These are phyloP conservation scores for Pisolithus marmoratus DNA, from an alignment of 768 basidiomycete genomes.

Conservation along the genomic window DNA sequence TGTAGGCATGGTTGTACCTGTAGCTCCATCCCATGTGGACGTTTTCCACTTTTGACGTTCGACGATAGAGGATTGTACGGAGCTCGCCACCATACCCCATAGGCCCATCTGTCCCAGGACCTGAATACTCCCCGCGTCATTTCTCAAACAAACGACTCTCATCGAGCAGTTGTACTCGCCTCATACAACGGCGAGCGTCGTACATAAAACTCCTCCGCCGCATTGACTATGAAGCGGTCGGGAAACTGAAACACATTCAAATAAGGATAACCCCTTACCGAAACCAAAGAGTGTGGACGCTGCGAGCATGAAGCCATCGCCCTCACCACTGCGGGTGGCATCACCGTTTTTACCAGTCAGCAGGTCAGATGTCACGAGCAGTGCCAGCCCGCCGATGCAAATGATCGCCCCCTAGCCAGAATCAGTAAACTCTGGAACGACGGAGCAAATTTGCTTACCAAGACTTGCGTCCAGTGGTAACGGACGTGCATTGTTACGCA, in stretches of 20 bases:
- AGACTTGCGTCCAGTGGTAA: conserved; percentile 72
- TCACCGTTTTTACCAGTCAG: conserved; percentile 65
- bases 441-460: conserved; percentile 34
- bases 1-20: conserved; percentile 36
- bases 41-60: conserved; percentile 58
- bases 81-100: conserved; percentile 70
- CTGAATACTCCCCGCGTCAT: conserved; percentile 14
- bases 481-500: conserved; percentile 67
- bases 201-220: conserved; percentile 80
- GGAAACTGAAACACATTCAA: background rate
- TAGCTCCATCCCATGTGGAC: conserved; percentile 62
- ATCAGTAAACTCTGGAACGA: background rate
- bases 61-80: conserved; percentile 60
- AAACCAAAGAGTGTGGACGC: conserved; percentile 77
- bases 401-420: conserved; percentile 54
- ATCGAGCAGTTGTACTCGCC: conserved; percentile 20
- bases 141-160: background rate
- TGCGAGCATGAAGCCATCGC: conserved; percentile 78
- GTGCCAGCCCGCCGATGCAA: conserved; percentile 61
- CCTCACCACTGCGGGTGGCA: conserved; percentile 56
- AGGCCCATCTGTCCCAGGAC: conserved; percentile 76
- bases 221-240: conserved; percentile 48
- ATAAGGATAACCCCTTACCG: conserved; percentile 39
- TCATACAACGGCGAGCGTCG: conserved; percentile 70
- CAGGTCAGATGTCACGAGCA: conserved; percentile 70